A percentile compares a stretch with the other conserved stretches of the same genome.
phyloP scores from a whole-genome alignment of 306 rosid species.

The Prunus campanulata region DNA sequence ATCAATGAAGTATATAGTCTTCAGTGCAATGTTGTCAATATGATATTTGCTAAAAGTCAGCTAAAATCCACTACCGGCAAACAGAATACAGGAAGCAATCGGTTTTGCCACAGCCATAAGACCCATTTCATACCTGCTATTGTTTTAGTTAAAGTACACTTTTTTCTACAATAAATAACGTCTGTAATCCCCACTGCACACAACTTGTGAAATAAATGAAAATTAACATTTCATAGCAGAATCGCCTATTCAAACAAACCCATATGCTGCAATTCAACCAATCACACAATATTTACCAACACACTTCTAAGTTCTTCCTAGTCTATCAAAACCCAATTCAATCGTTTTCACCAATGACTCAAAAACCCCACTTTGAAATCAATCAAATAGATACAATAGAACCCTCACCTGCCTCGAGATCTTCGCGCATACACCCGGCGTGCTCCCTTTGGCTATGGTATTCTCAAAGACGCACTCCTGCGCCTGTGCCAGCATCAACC shows the following conservation, averaged over 20 bases:
- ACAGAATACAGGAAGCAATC: not conserved
- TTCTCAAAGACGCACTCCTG: slow-evolving; percentile 97
- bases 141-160: not conserved
- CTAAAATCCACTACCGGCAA: not conserved
- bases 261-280: not conserved
- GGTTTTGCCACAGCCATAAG: not conserved
- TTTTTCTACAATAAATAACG: no score
- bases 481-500: slow-evolving; percentile 96
- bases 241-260: not conserved
- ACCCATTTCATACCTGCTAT: not conserved
- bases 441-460: slow-evolving; percentile 86
- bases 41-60: not conserved
- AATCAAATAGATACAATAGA: slow-evolving; percentile 7
- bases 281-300: not conserved
- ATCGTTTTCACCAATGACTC: not conserved
- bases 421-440: slow-evolving; percentile 96
- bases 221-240: not conserved
- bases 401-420: slow-evolving; percentile 85
- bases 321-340: slow-evolving; percentile 1
- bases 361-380: not conserved
- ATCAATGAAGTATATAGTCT: not conserved
- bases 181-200: not conserved
- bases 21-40: not conserved
- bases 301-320: not conserved
- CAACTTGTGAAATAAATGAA: not conserved